These are phyloP conservation scores for Hamamelis virginiana DNA, from an alignment of 164 flowering plant species.

Conservation along the genomic window DNA sequence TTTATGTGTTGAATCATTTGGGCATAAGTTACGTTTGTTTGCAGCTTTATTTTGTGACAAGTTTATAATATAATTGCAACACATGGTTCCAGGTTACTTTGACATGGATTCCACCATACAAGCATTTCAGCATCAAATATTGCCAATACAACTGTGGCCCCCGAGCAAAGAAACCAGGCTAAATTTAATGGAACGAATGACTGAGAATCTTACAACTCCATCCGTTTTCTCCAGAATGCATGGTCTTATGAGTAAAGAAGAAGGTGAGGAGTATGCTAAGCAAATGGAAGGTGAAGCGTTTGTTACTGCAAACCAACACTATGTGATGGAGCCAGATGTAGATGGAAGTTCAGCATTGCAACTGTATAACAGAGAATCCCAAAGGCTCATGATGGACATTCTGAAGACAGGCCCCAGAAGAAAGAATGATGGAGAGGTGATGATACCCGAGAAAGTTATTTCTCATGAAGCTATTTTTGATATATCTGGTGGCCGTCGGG, in stretches of 20 bases:
- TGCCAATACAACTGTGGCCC: conserved; percentile 66
- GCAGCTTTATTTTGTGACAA: not conserved
- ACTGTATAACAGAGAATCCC: conserved; percentile 62
- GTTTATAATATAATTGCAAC: not conserved
- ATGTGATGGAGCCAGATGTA: conserved; percentile 56
- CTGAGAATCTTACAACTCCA: conserved; percentile 51
- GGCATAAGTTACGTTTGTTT: too few relatives aligned
- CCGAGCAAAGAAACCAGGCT: conserved; percentile 55
- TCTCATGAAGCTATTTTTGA: conserved; percentile 39
- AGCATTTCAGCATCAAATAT: conserved; percentile 22
- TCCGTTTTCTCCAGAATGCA: conserved; percentile 59
- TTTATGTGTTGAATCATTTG: too few relatives aligned
- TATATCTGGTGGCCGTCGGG: conserved; percentile 60
- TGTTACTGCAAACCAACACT: conserved; percentile 41
- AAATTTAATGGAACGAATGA: conserved; percentile 57
- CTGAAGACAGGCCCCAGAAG: conserved; percentile 53
- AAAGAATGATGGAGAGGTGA: conserved; percentile 32
- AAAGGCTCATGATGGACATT: conserved; percentile 58
- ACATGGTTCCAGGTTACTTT: conserved; percentile 21
- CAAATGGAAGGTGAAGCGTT: conserved; percentile 51
- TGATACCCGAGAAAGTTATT: conserved; percentile 23
- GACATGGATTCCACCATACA: conserved; percentile 37
- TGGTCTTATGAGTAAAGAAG: conserved; percentile 51
- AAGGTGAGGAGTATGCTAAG: conserved; percentile 59
- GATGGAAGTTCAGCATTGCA: conserved; percentile 70